A percentile compares a stretch with the other conserved stretches of the same genome.
Conservation (phyloP, 2,329 filamentous ascomycete species). For the Exophiala bonariae region DNA sequence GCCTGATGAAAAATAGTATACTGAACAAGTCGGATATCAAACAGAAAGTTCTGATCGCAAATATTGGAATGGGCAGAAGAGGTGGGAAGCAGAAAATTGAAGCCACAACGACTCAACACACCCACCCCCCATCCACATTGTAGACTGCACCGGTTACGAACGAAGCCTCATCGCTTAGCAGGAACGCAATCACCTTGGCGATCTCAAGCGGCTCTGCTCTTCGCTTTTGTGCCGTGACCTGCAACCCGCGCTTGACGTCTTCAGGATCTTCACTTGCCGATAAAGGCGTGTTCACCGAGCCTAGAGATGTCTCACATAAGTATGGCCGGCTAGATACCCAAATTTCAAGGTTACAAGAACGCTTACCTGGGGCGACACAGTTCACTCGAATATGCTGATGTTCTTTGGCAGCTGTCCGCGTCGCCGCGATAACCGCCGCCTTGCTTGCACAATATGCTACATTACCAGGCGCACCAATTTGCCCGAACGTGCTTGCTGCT, state of each 20-base stretch:
- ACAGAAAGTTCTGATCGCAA: too few species aligned
- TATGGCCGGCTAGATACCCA: neutral
- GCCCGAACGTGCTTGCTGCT: constrained; percentile 25
- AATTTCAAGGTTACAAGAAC: neutral
- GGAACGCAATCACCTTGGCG: constrained; percentile 48
- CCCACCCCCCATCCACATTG: constrained; percentile 46
- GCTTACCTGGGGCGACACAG: constrained; percentile 27
- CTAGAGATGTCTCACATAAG: neutral
- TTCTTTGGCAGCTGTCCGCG: constrained; percentile 39
- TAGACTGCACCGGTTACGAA: constrained; percentile 49
- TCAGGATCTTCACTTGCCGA: constrained; percentile 12
- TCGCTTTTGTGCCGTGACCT: constrained; percentile 29
- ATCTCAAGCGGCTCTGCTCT: constrained; percentile 36
- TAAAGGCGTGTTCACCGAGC: constrained; percentile 17
- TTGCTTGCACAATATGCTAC: constrained; percentile 45
- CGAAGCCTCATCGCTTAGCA: constrained; percentile 47
- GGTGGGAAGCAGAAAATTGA: too few species aligned
- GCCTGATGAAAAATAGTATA: too few species aligned
- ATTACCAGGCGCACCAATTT: constrained; percentile 36
- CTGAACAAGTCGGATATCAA: too few species aligned
- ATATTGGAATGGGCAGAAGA: too few species aligned
- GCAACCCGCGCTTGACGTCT: constrained; percentile 12
- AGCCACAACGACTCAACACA: neutral
- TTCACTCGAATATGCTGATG: constrained; percentile 37
- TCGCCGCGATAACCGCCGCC: constrained; percentile 45